Percentiles rank a stretch among this genome's conserved stretches.
Conservation (phyloP, 768 basidiomycete species). For the Macrolepiota albuminosa region DNA sequence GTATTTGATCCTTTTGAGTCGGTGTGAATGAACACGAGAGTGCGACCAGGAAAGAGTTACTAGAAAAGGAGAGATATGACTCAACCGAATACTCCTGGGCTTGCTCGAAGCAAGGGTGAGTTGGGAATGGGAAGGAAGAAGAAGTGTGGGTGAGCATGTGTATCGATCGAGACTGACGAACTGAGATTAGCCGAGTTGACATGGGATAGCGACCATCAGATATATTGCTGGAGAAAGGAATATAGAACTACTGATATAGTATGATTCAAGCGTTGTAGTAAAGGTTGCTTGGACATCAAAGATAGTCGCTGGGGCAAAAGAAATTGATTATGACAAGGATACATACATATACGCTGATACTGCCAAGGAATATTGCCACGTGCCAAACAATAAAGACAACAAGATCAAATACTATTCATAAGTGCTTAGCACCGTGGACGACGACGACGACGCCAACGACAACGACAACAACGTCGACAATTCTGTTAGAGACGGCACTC, state of each 20-base stretch:
- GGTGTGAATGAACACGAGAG: not conserved
- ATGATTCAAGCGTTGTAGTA: not conserved
- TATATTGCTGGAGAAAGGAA: not conserved
- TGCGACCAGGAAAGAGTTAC: not conserved
- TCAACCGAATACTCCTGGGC: not conserved
- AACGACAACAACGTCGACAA: not conserved
- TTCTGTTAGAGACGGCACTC: not conserved
- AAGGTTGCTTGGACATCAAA: not conserved
- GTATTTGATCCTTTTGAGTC: not conserved
- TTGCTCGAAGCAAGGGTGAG: not conserved
- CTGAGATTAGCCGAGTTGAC: not conserved
- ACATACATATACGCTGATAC: not conserved
- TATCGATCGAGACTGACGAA: not conserved
- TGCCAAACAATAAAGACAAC: not conserved
- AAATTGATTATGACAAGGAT: not conserved
- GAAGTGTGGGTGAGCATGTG: too few relatives aligned
- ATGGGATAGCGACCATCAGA: not conserved
- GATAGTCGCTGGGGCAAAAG: not conserved
- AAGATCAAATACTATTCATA: not conserved
- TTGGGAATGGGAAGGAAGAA: not conserved
- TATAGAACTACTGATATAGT: not conserved
- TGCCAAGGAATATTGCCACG: not conserved
- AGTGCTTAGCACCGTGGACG: not conserved
- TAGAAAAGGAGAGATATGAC: not conserved
- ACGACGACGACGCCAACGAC: not conserved